Evolutionary conservation across 257 asterid species (phyloP).

Genomic region (Rehmannia glutinosa): DNA sequence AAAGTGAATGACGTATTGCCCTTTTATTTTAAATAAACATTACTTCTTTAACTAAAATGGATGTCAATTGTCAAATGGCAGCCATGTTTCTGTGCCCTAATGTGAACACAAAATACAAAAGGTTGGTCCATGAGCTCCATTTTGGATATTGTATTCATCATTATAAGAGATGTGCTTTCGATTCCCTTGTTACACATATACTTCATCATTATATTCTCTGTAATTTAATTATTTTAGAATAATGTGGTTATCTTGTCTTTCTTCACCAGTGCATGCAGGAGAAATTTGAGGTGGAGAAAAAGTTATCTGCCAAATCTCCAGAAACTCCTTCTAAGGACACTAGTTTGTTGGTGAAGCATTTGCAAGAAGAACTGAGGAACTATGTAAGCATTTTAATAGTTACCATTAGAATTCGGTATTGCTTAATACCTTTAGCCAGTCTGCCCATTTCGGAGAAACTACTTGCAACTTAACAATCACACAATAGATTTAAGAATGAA

Average conservation of each 20-base stretch:
- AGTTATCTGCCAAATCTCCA: slow-evolving; percentile 41
- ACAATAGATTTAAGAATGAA: neutral
- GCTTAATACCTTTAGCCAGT: neutral
- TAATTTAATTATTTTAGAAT: slow-evolving; percentile 13
- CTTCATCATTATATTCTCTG: neutral
- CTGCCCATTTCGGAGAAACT: slow-evolving; percentile 7
- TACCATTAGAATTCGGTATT: neutral
- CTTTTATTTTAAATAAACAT: neutral
- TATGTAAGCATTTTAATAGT: slow-evolving; percentile 53
- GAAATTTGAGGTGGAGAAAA: slow-evolving; percentile 59
- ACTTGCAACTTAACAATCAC: neutral
- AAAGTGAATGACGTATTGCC: neutral
- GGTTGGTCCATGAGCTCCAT: neutral
- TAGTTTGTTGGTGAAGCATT: slow-evolving; percentile 69
- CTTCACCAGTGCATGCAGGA: slow-evolving; percentile 68
- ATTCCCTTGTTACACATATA: neutral
- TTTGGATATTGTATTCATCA: neutral
- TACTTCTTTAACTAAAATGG: neutral
- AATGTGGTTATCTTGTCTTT: slow-evolving; percentile 15
- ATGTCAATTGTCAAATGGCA: neutral
- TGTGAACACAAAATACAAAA: neutral
- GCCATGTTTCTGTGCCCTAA: neutral
- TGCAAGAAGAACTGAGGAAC: slow-evolving; percentile 86
- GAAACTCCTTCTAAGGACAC: slow-evolving; percentile 57
- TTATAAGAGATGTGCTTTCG: neutral